phyloP scores from a whole-genome alignment of 345 rosid genomes.

The Cardiospermum halicacabum region DNA sequence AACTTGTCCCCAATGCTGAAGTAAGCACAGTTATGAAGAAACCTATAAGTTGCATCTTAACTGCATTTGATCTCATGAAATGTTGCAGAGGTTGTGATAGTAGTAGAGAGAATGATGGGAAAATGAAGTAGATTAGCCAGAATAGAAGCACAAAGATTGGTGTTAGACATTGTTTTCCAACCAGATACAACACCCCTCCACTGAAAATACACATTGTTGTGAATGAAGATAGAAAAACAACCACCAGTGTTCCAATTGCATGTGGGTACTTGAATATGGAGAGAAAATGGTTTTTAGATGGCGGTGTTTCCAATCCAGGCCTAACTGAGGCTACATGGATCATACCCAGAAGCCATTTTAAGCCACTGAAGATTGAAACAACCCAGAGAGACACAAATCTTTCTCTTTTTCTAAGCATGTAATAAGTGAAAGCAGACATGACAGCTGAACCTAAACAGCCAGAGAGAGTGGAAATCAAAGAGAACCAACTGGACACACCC shows the following conservation, averaged over 20 bases:
- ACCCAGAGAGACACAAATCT: conserved; percentile 42
- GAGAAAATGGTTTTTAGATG: conserved; percentile 24
- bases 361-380: conserved; percentile 60
- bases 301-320: conserved; percentile 16
- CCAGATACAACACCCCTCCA: conserved; percentile 30
- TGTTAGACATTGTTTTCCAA: conserved; percentile 45
- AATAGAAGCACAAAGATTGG: conserved; percentile 34
- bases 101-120: conserved; percentile 43
- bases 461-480: conserved; percentile 37
- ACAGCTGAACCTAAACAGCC: conserved; percentile 50
- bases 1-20: conserved; percentile 41
- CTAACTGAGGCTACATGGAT: conserved; percentile 23
- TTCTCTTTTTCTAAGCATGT: conserved; percentile 39
- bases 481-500: conserved; percentile 46
- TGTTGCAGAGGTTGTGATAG: conserved; percentile 43
- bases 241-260: conserved; percentile 36
- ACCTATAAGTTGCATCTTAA: conserved; percentile 52
- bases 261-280: conserved; percentile 42
- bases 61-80: conserved; percentile 28
- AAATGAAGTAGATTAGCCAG: conserved; percentile 48
- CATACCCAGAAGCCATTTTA: conserved; percentile 46
- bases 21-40: conserved; percentile 39
- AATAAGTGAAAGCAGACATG: conserved; percentile 43
- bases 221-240: conserved; percentile 42
- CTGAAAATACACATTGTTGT: conserved; percentile 59